phyloP scores from a whole-genome alignment of 2,329 filamentous ascomycete genomes.

The Verticillium nubilum region DNA sequence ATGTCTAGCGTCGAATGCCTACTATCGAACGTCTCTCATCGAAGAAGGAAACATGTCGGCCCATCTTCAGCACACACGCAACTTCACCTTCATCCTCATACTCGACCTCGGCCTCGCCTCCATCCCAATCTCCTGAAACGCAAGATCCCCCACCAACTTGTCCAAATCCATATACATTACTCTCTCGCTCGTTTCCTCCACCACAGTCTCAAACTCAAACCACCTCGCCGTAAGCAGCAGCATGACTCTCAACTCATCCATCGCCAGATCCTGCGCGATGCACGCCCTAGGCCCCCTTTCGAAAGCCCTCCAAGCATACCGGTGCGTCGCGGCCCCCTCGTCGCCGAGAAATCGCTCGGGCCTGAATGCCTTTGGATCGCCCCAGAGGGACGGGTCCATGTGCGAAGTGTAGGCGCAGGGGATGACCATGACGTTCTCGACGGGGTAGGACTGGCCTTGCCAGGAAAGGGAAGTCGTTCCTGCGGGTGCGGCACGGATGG shows the following conservation, averaged over 20 bases:
- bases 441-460: slow-evolving; percentile 30
- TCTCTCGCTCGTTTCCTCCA: slow-evolving; percentile 11
- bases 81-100: slow-evolving; percentile 8
- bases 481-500: slow-evolving; percentile 25
- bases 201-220: slow-evolving; percentile 19
- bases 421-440: slow-evolving; percentile 21
- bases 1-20: too few species aligned
- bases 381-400: slow-evolving; percentile 27
- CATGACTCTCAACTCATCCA: slow-evolving; percentile 22
- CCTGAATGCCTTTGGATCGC: slow-evolving; percentile 28
- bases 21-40: too few species aligned
- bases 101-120: slow-evolving; percentile 10
- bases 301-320: slow-evolving; percentile 20
- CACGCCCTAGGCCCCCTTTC: slow-evolving; percentile 28
- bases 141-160: slow-evolving; percentile 15
- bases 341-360: slow-evolving; percentile 32
- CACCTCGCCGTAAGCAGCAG: slow-evolving; percentile 13
- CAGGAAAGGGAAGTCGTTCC: slow-evolving; percentile 29
- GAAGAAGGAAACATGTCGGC: too few species aligned
- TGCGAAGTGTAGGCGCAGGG: slow-evolving; percentile 20
- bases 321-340: slow-evolving; percentile 7
- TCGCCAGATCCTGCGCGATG: slow-evolving; percentile 27
- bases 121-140: slow-evolving; percentile 12
- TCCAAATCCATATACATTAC: slow-evolving; percentile 18
- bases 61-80: too few species aligned